phyloP scores from a whole-genome alignment of 129 eudicot species.

The Scalesia atractyloides region DNA sequence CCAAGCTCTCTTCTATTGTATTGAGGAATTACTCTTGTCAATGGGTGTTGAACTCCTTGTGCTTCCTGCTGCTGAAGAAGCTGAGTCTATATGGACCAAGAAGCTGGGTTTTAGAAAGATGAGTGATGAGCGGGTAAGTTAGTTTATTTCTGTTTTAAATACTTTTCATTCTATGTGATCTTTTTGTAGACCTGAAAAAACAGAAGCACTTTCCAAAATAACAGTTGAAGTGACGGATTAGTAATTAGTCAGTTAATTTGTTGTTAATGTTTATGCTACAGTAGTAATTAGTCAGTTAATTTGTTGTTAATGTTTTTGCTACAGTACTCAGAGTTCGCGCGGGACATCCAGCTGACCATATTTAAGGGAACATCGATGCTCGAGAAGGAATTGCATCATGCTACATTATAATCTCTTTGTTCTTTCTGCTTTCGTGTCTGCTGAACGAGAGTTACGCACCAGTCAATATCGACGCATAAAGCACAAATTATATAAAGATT shows the following conservation, averaged over 20 bases:
- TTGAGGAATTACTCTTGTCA: conserved; percentile 67
- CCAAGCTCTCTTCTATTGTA: conserved; percentile 72
- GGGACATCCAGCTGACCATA: conserved; percentile 71
- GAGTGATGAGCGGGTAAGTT: conserved; percentile 79
- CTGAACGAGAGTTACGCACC: neutral
- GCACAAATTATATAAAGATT: conserved; percentile 16
- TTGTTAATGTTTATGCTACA: conserved; percentile 24
- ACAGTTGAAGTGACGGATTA: too few species aligned
- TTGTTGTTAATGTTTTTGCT: neutral
- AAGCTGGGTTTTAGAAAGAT: conserved; percentile 83
- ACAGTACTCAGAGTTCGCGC: conserved; percentile 63
- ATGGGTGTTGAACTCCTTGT: conserved; percentile 78
- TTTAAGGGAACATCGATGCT: conserved; percentile 88
- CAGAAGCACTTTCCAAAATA: too few species aligned
- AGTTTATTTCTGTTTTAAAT: too few species aligned
- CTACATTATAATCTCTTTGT: conserved; percentile 24
- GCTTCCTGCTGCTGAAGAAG: conserved; percentile 98
- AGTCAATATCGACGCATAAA: too few species aligned
- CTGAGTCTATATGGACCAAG: conserved; percentile 86
- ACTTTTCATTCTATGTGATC: too few species aligned
- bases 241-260: too few species aligned
- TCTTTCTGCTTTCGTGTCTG: conserved; percentile 6
- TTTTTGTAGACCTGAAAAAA: too few species aligned
- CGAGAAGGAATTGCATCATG: conserved; percentile 58
- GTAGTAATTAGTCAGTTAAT: conserved; percentile 34